Conservation (phyloP, 139 green algal genomes). For the Axilococcus clingmanii region DNA sequence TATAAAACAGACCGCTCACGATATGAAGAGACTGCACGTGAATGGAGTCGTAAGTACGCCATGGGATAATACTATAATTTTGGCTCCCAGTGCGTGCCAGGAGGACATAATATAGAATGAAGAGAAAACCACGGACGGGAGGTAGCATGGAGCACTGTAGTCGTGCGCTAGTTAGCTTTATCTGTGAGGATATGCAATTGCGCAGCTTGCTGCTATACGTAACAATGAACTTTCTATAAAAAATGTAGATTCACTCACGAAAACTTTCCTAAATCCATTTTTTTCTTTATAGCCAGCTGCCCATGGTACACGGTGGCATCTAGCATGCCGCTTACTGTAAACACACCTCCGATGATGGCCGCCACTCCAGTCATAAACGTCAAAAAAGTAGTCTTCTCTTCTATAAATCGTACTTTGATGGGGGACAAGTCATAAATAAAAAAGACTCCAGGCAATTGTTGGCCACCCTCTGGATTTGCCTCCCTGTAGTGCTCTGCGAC, state of each 20-base stretch:
- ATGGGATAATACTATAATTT: constrained; percentile 53
- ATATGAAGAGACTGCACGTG: constrained; percentile 89
- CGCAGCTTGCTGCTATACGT: background rate
- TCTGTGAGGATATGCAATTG: background rate
- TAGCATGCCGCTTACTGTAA: constrained; percentile 91
- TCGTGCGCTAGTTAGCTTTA: background rate
- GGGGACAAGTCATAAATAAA: constrained; percentile 97
- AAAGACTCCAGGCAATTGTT: constrained; percentile 67
- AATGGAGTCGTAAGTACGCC: constrained; percentile 94
- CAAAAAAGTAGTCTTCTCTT: constrained; percentile 70
- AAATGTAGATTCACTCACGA: too few species aligned
- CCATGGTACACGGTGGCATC: constrained; percentile 83
- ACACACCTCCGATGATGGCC: constrained; percentile 95
- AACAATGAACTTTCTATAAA: too few species aligned
- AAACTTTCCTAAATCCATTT: constrained; percentile 93
- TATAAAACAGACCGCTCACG: constrained; percentile 83
- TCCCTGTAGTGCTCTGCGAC: constrained; percentile 93
- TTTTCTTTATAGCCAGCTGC: constrained; percentile 75
- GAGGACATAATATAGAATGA: background rate
- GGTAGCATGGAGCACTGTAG: background rate
- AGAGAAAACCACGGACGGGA: background rate
- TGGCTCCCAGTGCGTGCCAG: too few species aligned
- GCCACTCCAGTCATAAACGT: constrained; percentile 89
- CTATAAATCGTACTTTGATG: constrained; percentile 78
- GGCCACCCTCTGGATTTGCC: background rate